Base-by-base conservation (phyloP, 495 filamentous ascomycete species). In the Podospora fimiseda region DNA sequence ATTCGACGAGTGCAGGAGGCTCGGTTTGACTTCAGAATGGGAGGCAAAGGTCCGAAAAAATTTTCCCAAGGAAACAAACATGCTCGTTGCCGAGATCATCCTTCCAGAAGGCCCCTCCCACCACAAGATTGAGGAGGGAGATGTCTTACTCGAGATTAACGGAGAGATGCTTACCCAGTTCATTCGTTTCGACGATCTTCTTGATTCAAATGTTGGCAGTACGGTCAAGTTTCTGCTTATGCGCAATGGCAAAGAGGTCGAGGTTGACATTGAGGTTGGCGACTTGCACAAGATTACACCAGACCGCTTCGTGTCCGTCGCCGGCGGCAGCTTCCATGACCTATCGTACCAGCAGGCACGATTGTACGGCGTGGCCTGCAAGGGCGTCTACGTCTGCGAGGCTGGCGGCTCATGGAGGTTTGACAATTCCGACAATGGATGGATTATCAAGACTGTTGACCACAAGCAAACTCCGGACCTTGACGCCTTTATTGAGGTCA, bases 271-370 rank as follows among this genome's bases (percentile, higher is more conserved):
- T 49, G 70, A 81, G 43, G 90, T 97, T 48, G 92, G 89, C 38
- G 87, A 99, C 63, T 76, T 99, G 50, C 94, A 97, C 72, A 81
- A 79, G 23, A 99, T 99, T 63, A 96, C 91, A 8, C 93, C 93
- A 6, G 91, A 96, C 67, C 86, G 91, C 48, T 97, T 96, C 63
- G 88, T 96, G 40, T 87, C 89, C 9, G 92, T 96, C 19, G 87
- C 89, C 45, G 94, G 93, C 23, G 93, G 83, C 16, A 88, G 89
- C 43, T 96, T 99, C 73, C 93, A 99, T 66, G 78, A 94, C 64
- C 76, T 97, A 14, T 99, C 93, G 0, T 99, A 99, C 70, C 94
- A 97, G 65, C 87, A 95, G 65, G 87, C 94, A 13, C 86, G 93
- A 3, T 76, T 96, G 2, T 97, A 96, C 65, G 93, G 90, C 27